A percentile compares a stretch with the other conserved stretches of the same genome.
These are phyloP conservation scores for Candida michaelii DNA, from an alignment of 805 yeast species.

Conservation along the genomic window DNA sequence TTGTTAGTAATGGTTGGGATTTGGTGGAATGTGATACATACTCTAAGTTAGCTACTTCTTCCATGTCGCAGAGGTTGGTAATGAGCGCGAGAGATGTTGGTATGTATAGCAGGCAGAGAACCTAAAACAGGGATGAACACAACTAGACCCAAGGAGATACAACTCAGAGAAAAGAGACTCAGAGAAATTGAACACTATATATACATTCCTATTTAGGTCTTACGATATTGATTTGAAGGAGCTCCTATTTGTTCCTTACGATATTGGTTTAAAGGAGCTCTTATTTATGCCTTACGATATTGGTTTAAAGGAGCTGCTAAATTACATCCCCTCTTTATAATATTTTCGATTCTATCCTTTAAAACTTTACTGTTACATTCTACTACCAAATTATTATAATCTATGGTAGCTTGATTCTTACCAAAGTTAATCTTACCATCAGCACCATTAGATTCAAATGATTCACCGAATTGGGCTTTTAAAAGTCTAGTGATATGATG, in stretches of 20 bases:
- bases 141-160: too few relatives aligned
- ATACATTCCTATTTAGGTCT: not conserved
- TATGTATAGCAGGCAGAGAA: too few relatives aligned
- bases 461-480: slow-evolving; percentile 85
- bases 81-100: not conserved
- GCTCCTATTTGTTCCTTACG: not conserved
- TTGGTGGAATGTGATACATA: not conserved
- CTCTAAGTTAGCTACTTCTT: slow-evolving; percentile 5
- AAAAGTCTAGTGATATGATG: slow-evolving; percentile 61
- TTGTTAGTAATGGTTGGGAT: slow-evolving; percentile 1
- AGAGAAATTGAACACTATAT: not conserved
- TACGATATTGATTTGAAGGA: too few relatives aligned
- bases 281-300: slow-evolving; percentile 7
- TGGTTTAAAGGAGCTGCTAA: slow-evolving; percentile 82
- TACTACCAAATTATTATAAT: slow-evolving; percentile 64
- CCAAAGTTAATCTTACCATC: slow-evolving; percentile 67
- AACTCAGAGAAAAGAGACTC: too few relatives aligned
- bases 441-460: slow-evolving; percentile 46
- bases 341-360: slow-evolving; percentile 78
- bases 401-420: slow-evolving; percentile 66
- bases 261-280: too few relatives aligned
- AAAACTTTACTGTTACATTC: slow-evolving; percentile 71
- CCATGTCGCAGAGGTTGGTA: not conserved
- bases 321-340: slow-evolving; percentile 72
- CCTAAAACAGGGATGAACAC: too few relatives aligned